Evolutionary conservation across 169 alveolate genomes (phyloP).

Genomic region (Plasmodium inui): DNA sequence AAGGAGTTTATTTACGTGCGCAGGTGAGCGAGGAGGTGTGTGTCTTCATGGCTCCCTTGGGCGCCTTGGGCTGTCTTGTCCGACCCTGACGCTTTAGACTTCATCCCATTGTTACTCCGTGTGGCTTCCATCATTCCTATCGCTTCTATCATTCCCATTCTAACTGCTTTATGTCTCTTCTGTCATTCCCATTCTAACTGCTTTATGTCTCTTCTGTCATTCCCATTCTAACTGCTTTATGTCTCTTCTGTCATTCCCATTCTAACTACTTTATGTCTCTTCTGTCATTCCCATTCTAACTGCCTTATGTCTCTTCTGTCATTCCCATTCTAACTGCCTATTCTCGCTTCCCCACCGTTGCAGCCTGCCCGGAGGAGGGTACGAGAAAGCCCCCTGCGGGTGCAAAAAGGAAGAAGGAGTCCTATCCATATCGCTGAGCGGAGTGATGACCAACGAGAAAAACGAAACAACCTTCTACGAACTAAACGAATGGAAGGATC

Average conservation of each 20-base stretch:
- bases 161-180: no score
- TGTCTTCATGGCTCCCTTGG: background rate
- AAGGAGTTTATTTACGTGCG: constrained; percentile 55
- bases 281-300: no score
- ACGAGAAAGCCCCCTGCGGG: constrained; percentile 1
- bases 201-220: no score
- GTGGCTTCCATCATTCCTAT: no score
- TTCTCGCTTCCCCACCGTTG: background rate
- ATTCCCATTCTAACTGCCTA: no score
- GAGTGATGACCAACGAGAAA: constrained; percentile 56
- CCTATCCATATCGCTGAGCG: constrained; percentile 42
- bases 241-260: background rate
- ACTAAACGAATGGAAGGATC: constrained; percentile 37
- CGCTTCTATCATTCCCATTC: no score
- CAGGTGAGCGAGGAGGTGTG: background rate
- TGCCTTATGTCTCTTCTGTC: no score
- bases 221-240: no score
- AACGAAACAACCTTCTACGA: constrained; percentile 60
- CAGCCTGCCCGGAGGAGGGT: constrained; percentile 13
- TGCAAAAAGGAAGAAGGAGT: constrained; percentile 6
- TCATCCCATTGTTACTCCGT: no score
- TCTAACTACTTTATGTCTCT: no score
- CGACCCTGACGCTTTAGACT: background rate
- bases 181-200: no score
- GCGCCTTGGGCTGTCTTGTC: background rate